Evolutionary conservation across 352 stramenopile species (phyloP).

Genomic region (Globisporangium emineosum): DNA sequence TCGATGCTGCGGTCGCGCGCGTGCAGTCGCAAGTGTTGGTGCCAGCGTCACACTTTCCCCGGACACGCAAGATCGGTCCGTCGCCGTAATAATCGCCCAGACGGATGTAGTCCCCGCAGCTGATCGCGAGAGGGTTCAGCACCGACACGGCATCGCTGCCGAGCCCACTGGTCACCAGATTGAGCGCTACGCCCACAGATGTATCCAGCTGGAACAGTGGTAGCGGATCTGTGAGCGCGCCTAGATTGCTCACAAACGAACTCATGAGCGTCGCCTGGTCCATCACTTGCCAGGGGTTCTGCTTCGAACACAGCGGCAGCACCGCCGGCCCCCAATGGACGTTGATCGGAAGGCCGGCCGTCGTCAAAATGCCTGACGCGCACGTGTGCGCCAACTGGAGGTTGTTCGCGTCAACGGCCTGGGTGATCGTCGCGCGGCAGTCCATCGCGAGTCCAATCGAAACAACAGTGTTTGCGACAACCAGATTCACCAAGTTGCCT

Average conservation of each 20-base stretch:
- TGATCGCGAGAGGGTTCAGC: slow-evolving; percentile 30
- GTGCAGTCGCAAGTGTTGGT: slow-evolving; percentile 42
- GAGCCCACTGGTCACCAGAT: slow-evolving; percentile 27
- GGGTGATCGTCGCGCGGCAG: slow-evolving; percentile 24
- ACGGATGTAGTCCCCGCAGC: slow-evolving; percentile 67
- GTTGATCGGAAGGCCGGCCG: slow-evolving; percentile 25
- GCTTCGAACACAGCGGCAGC: slow-evolving; percentile 50
- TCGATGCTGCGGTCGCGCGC: slow-evolving; percentile 18
- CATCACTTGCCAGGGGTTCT: slow-evolving; percentile 51
- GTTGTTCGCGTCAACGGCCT: slow-evolving; percentile 18
- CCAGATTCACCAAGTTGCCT: slow-evolving; percentile 17
- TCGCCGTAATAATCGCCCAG: slow-evolving; percentile 42
- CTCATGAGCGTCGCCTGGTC: slow-evolving; percentile 21
- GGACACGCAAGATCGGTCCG: slow-evolving; percentile 56
- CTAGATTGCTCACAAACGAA: slow-evolving; percentile 28
- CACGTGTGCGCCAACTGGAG: slow-evolving; percentile 37
- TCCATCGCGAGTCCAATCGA: slow-evolving; percentile 37
- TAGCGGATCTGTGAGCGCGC: slow-evolving; percentile 36
- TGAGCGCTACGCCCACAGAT: slow-evolving; percentile 33
- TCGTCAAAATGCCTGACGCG: slow-evolving; percentile 20
- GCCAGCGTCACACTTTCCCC: slow-evolving; percentile 44
- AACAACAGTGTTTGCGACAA: slow-evolving; percentile 36
- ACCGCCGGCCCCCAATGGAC: slow-evolving; percentile 68
- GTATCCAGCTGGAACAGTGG: slow-evolving; percentile 61
- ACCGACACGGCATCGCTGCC: slow-evolving; percentile 38